Base-by-base conservation (phyloP, 805 yeast genomes). In the Cyberlindnera maclurae region DNA sequence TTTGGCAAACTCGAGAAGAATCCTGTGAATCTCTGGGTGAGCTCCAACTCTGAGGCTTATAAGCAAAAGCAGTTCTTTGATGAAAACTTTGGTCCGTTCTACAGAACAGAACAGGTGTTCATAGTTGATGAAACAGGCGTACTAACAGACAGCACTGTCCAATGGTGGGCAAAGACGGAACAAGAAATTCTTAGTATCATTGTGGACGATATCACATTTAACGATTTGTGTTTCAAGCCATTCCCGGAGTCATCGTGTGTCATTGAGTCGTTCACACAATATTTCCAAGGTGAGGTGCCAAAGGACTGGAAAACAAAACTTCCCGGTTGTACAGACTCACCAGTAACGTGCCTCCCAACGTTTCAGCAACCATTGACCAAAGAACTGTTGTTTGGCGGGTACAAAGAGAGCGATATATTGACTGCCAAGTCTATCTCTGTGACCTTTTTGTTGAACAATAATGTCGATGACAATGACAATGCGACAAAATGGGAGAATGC, bases 131-230 rank as follows among this genome's bases (percentile, higher is more conserved):
- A 76, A 15, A 68, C 83, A 3, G 86, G 85, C 0, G 81, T 90
- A 0, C 63, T 90, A 26, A 69, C 71, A 26, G 85, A 86, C 68
- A 78, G 75, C 1, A 76, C 79, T 2, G 54, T 89, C 15, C 56
- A 77, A 45, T 90, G 97, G 97, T 88, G 96, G 95, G 80, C 82
- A 51, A 75, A 71, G n/a, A 78, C 77, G 18, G 97, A 90, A 58
- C 41, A 54, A 4, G 73, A 79, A 31, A 70, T 82, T 2, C 55
- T 61, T 6, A 46, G 50, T 7, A 38, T 52, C 55, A 56, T 69
- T 7, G 45, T 44, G 12, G 64, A 60, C 12, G 55, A 53, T 22
- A 43, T 49, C 32, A 46, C 63, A 0, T 73, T 81, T 33, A 73
- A 76, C 15, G 86, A 83, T 44, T 58, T 89, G 36, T 90, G 98